These are phyloP conservation scores for Lactarius deliciosus DNA, from an alignment of 768 basidiomycete species.

Conservation along the genomic window DNA sequence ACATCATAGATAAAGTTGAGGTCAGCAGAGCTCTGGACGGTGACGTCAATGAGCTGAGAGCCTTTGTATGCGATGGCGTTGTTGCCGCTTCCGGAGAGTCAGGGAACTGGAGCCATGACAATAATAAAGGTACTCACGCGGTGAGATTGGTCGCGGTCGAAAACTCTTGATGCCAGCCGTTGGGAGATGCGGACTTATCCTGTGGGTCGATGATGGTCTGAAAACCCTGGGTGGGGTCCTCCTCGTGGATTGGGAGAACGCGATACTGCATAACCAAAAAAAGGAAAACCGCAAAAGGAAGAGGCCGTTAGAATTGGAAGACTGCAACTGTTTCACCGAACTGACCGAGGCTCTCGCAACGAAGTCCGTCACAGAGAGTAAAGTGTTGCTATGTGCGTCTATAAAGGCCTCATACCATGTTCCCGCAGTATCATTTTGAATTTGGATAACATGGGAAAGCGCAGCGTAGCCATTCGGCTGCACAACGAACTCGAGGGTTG, in stretches of 20 bases:
- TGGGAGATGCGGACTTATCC: constrained; percentile 54
- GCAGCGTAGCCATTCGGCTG: constrained; percentile 40
- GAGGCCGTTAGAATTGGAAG: neutral
- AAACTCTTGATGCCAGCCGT: constrained; percentile 54
- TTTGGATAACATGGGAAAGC: constrained; percentile 45
- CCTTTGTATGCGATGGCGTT: constrained; percentile 40
- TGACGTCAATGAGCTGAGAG: constrained; percentile 26
- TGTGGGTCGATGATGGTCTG: constrained; percentile 51
- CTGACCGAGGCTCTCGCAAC: constrained; percentile 46
- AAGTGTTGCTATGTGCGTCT: constrained; percentile 53
- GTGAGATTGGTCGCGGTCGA: constrained; percentile 38
- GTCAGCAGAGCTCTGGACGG: constrained; percentile 40
- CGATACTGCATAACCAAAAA: constrained; percentile 37
- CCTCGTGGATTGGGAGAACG: constrained; percentile 46
- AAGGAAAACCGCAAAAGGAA: constrained; percentile 26
- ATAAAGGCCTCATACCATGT: constrained; percentile 60
- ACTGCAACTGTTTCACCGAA: neutral
- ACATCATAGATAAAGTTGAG: constrained; percentile 44
- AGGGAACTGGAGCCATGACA: neutral
- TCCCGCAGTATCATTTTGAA: constrained; percentile 43
- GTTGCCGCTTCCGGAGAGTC: constrained; percentile 36
- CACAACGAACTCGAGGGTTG: constrained; percentile 44
- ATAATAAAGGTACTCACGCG: constrained; percentile 18
- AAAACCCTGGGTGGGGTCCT: constrained; percentile 52
- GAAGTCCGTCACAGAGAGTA: constrained; percentile 54